Percentiles rank a stretch among this genome's conserved stretches.
These are phyloP conservation scores for Cardamine chenopodiifolia DNA, from an alignment of 345 rosid genomes.

Conservation along the genomic window DNA sequence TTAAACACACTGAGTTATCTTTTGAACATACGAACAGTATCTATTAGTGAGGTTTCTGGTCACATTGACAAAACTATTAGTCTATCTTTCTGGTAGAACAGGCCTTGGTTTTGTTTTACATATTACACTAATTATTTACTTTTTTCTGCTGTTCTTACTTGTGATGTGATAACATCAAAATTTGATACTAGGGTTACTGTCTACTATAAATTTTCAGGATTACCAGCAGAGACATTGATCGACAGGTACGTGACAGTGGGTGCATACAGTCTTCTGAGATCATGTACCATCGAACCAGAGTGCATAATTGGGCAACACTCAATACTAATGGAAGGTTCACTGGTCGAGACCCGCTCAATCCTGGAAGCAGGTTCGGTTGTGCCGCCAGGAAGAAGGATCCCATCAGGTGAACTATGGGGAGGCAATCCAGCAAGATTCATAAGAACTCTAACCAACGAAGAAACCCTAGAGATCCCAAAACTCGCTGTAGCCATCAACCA, in stretches of 20 bases:
- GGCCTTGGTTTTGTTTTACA: constrained; percentile 5
- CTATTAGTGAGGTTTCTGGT: not conserved
- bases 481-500: constrained; percentile 94
- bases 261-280: constrained; percentile 79
- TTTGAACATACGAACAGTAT: constrained; percentile 3
- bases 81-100: not conserved
- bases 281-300: constrained; percentile 97
- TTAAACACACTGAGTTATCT: no score
- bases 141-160: not conserved
- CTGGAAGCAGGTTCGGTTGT: constrained; percentile 95
- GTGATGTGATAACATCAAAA: not conserved
- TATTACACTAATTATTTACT: not conserved
- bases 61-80: not conserved
- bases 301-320: constrained; percentile 96
- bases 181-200: constrained; percentile 6
- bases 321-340: constrained; percentile 95
- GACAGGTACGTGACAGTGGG: constrained; percentile 94
- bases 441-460: constrained; percentile 83
- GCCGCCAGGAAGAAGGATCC: constrained; percentile 96
- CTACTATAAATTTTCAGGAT: constrained; percentile 54
- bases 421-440: constrained; percentile 97
- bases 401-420: constrained; percentile 96
- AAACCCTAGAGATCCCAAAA: constrained; percentile 89
- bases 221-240: constrained; percentile 84
- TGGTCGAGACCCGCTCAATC: constrained; percentile 87